A percentile compares a stretch with the other conserved stretches of the same genome.
Evolutionary conservation across 495 filamentous ascomycete genomes (phyloP).

Genomic region (Bacidia gigantensis): DNA sequence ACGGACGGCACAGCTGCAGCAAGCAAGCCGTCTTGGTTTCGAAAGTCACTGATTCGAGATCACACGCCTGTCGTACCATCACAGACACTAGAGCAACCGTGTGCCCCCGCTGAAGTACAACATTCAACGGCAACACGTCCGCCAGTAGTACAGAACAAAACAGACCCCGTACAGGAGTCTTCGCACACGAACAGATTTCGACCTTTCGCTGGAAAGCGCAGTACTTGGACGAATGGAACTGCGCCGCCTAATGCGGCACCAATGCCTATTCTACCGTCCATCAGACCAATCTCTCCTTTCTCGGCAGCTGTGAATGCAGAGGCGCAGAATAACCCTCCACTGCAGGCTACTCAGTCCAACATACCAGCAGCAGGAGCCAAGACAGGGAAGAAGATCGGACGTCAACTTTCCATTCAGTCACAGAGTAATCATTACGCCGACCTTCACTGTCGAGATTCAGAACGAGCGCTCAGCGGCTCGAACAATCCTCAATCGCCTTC

Average conservation of each 20-base stretch:
- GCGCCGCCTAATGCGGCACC: slow-evolving; percentile 64
- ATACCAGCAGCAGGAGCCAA: slow-evolving; percentile 37
- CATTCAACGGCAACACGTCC: slow-evolving; percentile 26
- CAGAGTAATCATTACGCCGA: slow-evolving; percentile 81
- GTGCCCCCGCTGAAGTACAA: slow-evolving; percentile 33
- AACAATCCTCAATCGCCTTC: slow-evolving; percentile 49
- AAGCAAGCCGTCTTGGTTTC: slow-evolving; percentile 89
- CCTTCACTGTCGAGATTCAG: slow-evolving; percentile 77
- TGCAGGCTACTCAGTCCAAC: slow-evolving; percentile 19
- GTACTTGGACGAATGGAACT: slow-evolving; percentile 69
- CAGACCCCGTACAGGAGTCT: slow-evolving; percentile 20
- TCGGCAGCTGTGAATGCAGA: slow-evolving; percentile 88
- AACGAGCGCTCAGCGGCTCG: slow-evolving; percentile 77
- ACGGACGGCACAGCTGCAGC: slow-evolving; percentile 53
- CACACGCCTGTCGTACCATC: slow-evolving; percentile 42
- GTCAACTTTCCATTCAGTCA: slow-evolving; percentile 93
- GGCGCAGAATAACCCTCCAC: slow-evolving; percentile 40
- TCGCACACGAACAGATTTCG: slow-evolving; percentile 36
- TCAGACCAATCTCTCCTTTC: slow-evolving; percentile 84
- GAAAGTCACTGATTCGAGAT: slow-evolving; percentile 72
- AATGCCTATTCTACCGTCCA: slow-evolving; percentile 95
- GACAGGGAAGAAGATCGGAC: slow-evolving; percentile 79
- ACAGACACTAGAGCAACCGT: slow-evolving; percentile 35
- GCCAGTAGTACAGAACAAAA: slow-evolving; percentile 44
- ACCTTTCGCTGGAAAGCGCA: slow-evolving; percentile 54